Evolutionary conservation across 352 stramenopile species (phyloP).

Genomic region (Phytopythium kandeliae): DNA sequence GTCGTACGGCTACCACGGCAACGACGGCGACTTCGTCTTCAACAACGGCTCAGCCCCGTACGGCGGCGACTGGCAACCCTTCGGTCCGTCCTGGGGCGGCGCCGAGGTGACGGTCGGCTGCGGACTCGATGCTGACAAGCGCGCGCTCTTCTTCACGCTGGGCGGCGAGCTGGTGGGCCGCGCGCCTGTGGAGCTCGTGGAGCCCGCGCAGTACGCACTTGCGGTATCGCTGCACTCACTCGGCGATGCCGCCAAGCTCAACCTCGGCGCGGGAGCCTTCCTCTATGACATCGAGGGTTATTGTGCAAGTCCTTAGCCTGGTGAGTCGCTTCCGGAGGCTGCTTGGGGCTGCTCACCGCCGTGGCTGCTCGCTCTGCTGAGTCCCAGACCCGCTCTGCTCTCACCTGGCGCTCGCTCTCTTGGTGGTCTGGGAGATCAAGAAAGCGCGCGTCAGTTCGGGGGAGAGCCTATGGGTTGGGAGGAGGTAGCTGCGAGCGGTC

Average conservation of each 20-base stretch:
- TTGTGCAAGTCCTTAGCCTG: constrained; percentile 79
- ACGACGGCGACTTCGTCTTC: constrained; percentile 82
- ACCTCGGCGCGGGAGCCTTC: constrained; percentile 67
- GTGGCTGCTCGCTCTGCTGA: background rate
- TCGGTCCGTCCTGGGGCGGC: constrained; percentile 64
- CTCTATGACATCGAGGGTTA: constrained; percentile 83
- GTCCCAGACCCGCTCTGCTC: background rate
- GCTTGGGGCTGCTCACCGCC: background rate
- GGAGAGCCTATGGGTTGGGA: background rate
- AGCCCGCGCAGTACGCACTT: constrained; percentile 51
- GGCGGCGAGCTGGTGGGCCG: constrained; percentile 62
- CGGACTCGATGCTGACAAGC: constrained; percentile 48
- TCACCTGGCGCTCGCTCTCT: background rate
- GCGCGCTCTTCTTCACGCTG: constrained; percentile 74
- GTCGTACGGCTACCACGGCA: constrained; percentile 82
- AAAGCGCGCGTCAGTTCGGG: background rate
- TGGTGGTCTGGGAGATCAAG: constrained; percentile 1
- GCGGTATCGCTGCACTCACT: constrained; percentile 79
- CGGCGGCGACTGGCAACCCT: constrained; percentile 63
- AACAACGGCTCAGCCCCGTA: constrained; percentile 67
- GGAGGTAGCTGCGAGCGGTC: background rate
- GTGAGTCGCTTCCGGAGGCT: constrained; percentile 9
- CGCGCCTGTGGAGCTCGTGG: constrained; percentile 32
- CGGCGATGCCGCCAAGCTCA: constrained; percentile 61
- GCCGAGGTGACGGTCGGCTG: constrained; percentile 57